Percentiles rank a stretch among this genome's conserved stretches.
These are phyloP conservation scores for Monosporascus sp. DNA, from an alignment of 2,329 filamentous ascomycete species.

Conservation along the genomic window DNA sequence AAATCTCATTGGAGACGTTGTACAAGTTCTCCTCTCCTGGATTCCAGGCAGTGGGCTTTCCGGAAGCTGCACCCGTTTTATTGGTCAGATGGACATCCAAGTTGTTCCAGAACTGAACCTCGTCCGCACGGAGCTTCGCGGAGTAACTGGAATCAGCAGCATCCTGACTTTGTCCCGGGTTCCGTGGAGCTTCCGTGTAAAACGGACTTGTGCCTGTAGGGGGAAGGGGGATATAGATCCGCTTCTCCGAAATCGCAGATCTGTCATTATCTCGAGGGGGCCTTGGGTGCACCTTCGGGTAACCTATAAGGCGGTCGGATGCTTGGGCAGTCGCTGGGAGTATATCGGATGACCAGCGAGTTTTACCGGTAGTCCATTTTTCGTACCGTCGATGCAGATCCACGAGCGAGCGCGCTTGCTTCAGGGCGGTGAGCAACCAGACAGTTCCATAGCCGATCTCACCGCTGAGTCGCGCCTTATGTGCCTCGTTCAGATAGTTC, in stretches of 20 bases:
- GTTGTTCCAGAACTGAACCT: conserved; percentile 4
- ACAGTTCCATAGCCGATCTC: conserved; percentile 16
- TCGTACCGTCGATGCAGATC: conserved; percentile 13
- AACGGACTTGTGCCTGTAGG: not conserved
- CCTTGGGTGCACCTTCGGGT: conserved; percentile 13
- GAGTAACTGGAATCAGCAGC: conserved; percentile 4
- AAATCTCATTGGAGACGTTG: conserved; percentile 23
- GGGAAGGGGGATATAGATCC: conserved; percentile 5
- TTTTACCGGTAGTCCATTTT: conserved; percentile 9
- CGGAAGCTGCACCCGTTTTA: too few species aligned
- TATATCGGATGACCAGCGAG: conserved; percentile 17
- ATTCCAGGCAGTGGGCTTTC: not conserved
- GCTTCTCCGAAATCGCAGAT: conserved; percentile 12
- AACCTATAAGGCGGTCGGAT: conserved; percentile 19
- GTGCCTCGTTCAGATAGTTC: conserved; percentile 32
- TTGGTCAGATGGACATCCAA: not conserved
- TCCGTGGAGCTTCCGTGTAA: not conserved
- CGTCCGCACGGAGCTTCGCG: conserved; percentile 3
- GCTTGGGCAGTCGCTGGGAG: conserved; percentile 5
- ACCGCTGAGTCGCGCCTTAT: conserved; percentile 17
- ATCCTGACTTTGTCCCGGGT: not conserved
- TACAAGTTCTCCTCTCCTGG: conserved; percentile 25
- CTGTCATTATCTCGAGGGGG: conserved; percentile 9
- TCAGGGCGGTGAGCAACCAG: conserved; percentile 11
- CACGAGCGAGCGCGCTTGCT: conserved; percentile 18